A percentile compares a stretch with the other conserved stretches of the same genome.
phyloP scores from a whole-genome alignment of 2,329 filamentous ascomycete species.

The Podosphaera xanthii region DNA sequence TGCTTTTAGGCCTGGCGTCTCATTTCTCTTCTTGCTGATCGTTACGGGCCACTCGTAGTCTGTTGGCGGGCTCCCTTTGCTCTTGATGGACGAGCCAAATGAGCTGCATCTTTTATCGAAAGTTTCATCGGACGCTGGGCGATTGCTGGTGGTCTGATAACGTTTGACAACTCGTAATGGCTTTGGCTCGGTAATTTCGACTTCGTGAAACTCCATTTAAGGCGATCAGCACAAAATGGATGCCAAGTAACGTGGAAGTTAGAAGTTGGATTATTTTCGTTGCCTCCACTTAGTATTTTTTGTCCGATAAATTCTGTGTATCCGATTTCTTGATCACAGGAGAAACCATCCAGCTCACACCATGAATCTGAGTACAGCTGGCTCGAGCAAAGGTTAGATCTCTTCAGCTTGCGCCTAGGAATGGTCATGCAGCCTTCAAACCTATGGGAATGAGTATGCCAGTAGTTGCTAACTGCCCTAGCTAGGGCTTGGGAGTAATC shows the following conservation, averaged over 20 bases:
- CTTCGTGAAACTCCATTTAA: conserved; percentile 16
- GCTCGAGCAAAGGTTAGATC: conserved; percentile 16
- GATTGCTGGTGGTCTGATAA: conserved; percentile 13
- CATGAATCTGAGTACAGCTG: conserved; percentile 18
- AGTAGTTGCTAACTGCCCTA: conserved; percentile 7
- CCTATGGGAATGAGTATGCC: conserved; percentile 11
- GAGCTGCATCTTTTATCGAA: conserved; percentile 8
- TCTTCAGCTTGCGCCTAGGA: conserved; percentile 12
- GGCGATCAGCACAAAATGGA: conserved; percentile 12
- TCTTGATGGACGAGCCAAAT: conserved; percentile 9
- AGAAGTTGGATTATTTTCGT: not conserved
- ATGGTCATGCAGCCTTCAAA: conserved; percentile 13
- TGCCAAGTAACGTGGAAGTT: conserved; percentile 16
- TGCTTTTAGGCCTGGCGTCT: conserved; percentile 1
- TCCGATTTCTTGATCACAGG: conserved; percentile 8
- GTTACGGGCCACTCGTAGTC: conserved; percentile 12
- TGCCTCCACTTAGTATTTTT: conserved; percentile 1
- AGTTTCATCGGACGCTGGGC: conserved; percentile 8
- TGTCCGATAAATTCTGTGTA: conserved; percentile 12
- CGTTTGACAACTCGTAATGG: conserved; percentile 29
- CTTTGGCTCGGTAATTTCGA: conserved; percentile 18
- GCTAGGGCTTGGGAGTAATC: conserved; percentile 9
- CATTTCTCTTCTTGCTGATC: conserved; percentile 11
- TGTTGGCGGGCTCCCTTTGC: conserved; percentile 12
- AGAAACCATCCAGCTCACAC: conserved; percentile 17